Base-by-base conservation (phyloP, 495 filamentous ascomycete genomes). In the Pseudevernia furfuracea region DNA sequence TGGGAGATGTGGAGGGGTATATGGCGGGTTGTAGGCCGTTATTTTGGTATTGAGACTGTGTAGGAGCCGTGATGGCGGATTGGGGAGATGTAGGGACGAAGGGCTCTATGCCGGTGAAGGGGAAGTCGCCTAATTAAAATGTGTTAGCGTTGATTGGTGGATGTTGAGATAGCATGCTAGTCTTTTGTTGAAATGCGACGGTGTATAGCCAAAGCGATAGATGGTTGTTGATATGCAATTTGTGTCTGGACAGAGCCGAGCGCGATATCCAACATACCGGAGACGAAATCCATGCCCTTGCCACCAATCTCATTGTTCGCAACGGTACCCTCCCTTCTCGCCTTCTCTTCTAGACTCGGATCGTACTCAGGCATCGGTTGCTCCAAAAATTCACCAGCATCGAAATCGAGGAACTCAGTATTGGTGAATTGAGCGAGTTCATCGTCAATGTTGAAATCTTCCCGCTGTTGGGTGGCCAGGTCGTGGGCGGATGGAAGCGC, bases 341-440 rank as follows among this genome's bases (percentile, higher is more conserved):
- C 30, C 15, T 52, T 49, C 1, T 48, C 59, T 53, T 49, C 52
- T 46, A 53, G 53, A 32, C 34, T 37, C 9, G 58, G 30, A 57
- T 59, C 37, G 21, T 44, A 60, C 7, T 55, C 62, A 8, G 48
- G 1, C 46, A 65, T 23, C 2, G 21, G 32, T 7, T 37, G 52
- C 0, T 62, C 59, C 9, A 66, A 52, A 7, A 58, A 57, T 17
- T 66, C 48, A 4, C n/a, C 78, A 56, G 81, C 74, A 71, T 97
- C 93, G 72, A 91, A 92, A 75, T 96, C 92, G 74, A 90, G 90
- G 80, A 97, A 97, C 63, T 94, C 87, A 58, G 90, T 85, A 75
- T 97, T 96, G 64, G 91, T 95, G 81, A 97, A 96, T 68, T 95
- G 80, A 37, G 88, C 89, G 55, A 98, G 81, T 57, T 94, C 91